phyloP scores from a whole-genome alignment of 805 yeast genomes.

The Ascoidea rubescens region DNA sequence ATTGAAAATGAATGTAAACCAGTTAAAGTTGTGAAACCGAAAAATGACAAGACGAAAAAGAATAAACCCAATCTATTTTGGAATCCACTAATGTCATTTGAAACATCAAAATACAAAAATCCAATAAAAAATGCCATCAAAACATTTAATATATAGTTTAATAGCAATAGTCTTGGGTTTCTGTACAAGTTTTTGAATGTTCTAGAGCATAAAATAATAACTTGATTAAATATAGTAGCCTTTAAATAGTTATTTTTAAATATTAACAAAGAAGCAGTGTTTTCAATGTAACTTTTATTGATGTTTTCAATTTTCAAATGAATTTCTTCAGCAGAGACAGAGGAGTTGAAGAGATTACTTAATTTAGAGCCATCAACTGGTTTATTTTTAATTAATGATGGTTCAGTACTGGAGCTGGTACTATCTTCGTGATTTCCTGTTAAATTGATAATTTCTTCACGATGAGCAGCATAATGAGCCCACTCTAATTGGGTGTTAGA shows the following conservation, averaged over 20 bases:
- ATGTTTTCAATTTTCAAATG: constrained; percentile 3
- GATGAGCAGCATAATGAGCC: constrained; percentile 74
- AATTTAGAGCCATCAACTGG: not conserved
- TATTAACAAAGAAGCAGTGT: constrained; percentile 12
- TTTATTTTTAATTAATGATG: not conserved
- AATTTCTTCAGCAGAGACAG: constrained; percentile 10
- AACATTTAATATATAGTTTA: constrained; percentile 70
- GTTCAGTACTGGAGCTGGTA: not conserved
- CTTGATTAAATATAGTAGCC: constrained; percentile 53
- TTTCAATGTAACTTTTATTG: constrained; percentile 2
- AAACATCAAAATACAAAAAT: constrained; percentile 64
- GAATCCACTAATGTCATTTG: constrained; percentile 88
- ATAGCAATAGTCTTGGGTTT: constrained; percentile 77
- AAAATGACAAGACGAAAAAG: constrained; percentile 78
- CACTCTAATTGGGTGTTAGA: constrained; percentile 62
- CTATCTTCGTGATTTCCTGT: constrained; percentile 2
- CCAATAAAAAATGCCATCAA: constrained; percentile 79
- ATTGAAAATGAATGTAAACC: constrained; percentile 80
- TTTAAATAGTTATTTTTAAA: constrained; percentile 16
- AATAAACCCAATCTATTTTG: constrained; percentile 91
- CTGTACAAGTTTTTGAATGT: constrained; percentile 88
- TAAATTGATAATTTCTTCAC: constrained; percentile 44
- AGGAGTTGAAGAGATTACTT: constrained; percentile 2
- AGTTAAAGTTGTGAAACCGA: constrained; percentile 89
- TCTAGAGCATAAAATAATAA: constrained; percentile 65